Base-by-base conservation (phyloP, 371 early-diverging fungal species). In the Parasitella parasitica region DNA sequence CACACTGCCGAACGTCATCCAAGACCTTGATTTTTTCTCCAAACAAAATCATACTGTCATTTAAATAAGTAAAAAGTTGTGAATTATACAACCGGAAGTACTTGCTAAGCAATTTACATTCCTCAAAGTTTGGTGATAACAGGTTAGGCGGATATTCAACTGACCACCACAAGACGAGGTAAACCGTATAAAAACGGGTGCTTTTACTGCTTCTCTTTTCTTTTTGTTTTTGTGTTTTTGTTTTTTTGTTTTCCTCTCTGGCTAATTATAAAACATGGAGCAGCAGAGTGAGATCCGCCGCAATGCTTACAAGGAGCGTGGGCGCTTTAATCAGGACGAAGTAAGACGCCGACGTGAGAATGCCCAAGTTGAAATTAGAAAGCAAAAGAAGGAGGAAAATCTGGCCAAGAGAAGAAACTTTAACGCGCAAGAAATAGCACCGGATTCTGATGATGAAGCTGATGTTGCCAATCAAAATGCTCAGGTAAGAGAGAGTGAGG, bases 371-470 rank as follows among this genome's bases (percentile, higher is more conserved):
- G 95, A 96, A 80, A 88, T 98, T 73, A 89, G 99, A 55, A 93
- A 92, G 71, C 92, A 93, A 75, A 97, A 97, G 84, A 89, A 95
- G 56, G 96, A 97, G 76, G 99, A 98, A 73, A 86, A 89, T 52
- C 76, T 97, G 32, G 85, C 92, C 61, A 98, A 98, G 82, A 88
- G 95, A 69, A 87, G 98, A 63, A 95, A 94, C 76, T 75, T 86
- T 32, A 81, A 80, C n/a, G 72, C 80, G 15, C 83, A 66, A 36
- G 65, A 74, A 9, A 78, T 75, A 20, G 80, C 84, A 39, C 87
- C 86, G 22, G 94, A 94, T 56, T 88, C 88, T 62, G 96, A 96
- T 64, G 93, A 92, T 68, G 96, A 96, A 61, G 76, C 82, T 32
- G 85, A 80, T 61, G 69, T 75, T 32, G 69, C 73, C 7, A 62